Evolutionary conservation across 2,329 filamentous ascomycete genomes (phyloP), one percentile per base, ranked within the genome.

Genomic region (Bimuria novae-zelandiae): DNA sequence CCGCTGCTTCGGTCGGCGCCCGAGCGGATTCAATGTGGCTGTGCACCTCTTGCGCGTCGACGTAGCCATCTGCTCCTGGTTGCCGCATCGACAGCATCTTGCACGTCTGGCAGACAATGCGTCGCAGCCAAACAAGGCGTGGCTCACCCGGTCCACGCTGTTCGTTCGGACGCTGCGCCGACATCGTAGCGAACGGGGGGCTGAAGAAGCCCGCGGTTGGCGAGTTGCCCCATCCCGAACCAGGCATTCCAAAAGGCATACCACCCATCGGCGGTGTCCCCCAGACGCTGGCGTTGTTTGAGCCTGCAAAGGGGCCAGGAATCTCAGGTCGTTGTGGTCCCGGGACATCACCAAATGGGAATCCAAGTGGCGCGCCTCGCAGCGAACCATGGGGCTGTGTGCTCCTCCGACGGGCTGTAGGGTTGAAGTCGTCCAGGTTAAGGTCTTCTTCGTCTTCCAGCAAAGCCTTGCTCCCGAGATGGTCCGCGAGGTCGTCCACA

Each of bases 381-480:
- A 64, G 55, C 46, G 64, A 72, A 32, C 62, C 63, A 44, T 64
- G 67, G 32, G 63, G 61, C 65, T 74, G 63, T 50, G 77, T 63
- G 46, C 72, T 77, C 17, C 73, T 64, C 22, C 77, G 72, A 33
- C 78, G 68, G 49, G 59, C 62, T 50, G 75, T 67, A 79, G 88
- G 75, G 17, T 44, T 44, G 79, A 90, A 65, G 73, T 86, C 77
- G 67, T 95, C 92, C 12, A 72, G 69, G 33, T 69, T 69, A 12
- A 72, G 69, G 30, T 69, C 71, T 33, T 73, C 70, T 7, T 64
- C 69, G 56, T 88, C 85, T 57, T 87, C 85, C 36, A 97, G 79
- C 11, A 99, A 79, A 11, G 92, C 94, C 64, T 91, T 92, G 73
- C 93, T 97, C 11, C 94, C 94, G 22, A 99, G 81, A 63, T 94